Conservation (phyloP, 768 basidiomycete genomes). For the Serendipita sp. region DNA sequence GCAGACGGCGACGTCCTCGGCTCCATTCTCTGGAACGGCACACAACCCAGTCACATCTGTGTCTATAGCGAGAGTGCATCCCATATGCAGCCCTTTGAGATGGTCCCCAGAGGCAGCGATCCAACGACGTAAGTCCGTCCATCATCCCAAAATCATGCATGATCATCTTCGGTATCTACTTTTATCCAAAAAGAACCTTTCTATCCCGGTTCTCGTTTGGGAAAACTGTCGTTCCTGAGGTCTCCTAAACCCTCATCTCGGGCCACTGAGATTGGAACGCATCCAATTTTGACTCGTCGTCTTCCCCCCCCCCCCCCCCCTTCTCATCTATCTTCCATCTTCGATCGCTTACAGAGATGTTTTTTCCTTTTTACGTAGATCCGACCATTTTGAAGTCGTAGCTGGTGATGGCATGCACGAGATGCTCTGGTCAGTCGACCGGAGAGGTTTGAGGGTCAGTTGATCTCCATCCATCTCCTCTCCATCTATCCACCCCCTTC, state of each 20-base stretch:
- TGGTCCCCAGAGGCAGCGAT: conserved; percentile 3
- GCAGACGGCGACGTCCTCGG: background rate
- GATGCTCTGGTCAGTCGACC: background rate
- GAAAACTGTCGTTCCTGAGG: background rate
- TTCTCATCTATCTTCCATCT: no score
- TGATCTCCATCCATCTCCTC: no score
- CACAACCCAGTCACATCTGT: conserved; percentile 3
- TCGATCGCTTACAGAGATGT: no score
- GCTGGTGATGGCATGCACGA: conserved; percentile 1
- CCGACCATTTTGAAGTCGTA: background rate
- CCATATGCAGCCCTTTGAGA: background rate
- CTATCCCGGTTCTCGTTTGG: no score
- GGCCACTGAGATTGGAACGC: no score
- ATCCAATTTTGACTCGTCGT: no score
- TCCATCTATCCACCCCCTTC: no score
- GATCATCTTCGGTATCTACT: background rate
- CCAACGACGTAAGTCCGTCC: conserved; percentile 7
- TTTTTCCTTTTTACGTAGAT: background rate
- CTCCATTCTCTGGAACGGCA: conserved; percentile 2
- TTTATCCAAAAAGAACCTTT: no score
- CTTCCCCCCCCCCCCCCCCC: no score
- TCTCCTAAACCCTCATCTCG: no score
- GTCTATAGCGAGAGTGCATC: conserved; percentile 2
- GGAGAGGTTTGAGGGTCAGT: background rate
- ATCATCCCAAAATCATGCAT: no score